Conservation (phyloP, 1,139 yeast genomes). For the Zhuliangozyma parablackwelliae region DNA sequence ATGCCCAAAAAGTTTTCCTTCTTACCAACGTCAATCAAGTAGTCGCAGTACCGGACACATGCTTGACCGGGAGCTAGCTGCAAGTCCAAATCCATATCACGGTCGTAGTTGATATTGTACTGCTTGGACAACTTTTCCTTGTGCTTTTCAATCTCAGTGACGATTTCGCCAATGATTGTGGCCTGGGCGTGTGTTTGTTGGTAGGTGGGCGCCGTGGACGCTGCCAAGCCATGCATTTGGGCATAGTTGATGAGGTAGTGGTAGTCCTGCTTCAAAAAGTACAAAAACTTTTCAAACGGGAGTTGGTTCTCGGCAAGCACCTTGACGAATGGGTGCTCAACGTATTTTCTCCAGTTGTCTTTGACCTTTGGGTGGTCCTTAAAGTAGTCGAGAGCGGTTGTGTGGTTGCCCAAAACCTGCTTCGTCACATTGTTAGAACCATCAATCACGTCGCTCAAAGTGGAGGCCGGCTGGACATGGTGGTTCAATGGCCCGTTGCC, state of each 20-base stretch:
- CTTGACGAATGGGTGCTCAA: slow-evolving; percentile 58
- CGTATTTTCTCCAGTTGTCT: slow-evolving; percentile 55
- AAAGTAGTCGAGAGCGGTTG: slow-evolving; percentile 39
- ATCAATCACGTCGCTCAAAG: slow-evolving; percentile 8
- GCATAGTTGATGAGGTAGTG: slow-evolving; percentile 67
- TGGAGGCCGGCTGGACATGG: slow-evolving; percentile 17
- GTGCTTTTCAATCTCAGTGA: slow-evolving; percentile 56
- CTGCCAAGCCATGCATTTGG: slow-evolving; percentile 62
- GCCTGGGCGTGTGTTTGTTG: slow-evolving; percentile 51
- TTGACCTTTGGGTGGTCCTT: slow-evolving; percentile 52
- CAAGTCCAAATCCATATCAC: slow-evolving; percentile 34
- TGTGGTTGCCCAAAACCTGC: slow-evolving; percentile 2
- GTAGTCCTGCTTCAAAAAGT: slow-evolving; percentile 69
- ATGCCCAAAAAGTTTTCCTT: slow-evolving; percentile 59
- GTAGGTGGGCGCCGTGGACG: slow-evolving; percentile 56
- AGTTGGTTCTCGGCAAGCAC: slow-evolving; percentile 51
- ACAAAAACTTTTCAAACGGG: slow-evolving; percentile 46
- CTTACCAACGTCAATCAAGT: slow-evolving; percentile 49
- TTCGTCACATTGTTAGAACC: slow-evolving; percentile 2
- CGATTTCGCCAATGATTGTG: slow-evolving; percentile 47
- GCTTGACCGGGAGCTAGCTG: slow-evolving; percentile 51
- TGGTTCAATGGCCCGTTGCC: slow-evolving; percentile 79
- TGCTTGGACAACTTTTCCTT: slow-evolving; percentile 41
- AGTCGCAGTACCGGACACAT: slow-evolving; percentile 57
- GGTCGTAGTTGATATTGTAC: slow-evolving; percentile 44